Evolutionary conservation across 2,329 filamentous ascomycete species (phyloP), one percentile per base, ranked within the genome.

Genomic region (Dothideomycetes sp.): DNA sequence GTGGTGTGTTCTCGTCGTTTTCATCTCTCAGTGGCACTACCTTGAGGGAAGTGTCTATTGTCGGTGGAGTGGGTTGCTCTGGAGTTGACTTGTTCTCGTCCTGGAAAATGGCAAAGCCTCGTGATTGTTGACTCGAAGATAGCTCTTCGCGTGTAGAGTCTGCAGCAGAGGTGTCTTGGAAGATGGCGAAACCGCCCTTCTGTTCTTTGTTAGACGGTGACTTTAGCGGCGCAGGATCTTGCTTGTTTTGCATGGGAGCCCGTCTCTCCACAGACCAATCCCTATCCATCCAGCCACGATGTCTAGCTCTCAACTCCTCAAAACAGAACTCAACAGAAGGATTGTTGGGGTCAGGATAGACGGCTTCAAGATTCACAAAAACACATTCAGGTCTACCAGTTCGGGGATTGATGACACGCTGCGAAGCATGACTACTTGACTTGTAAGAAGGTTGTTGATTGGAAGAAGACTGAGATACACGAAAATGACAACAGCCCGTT

Each of bases 301-400:
- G 77, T 29, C 72, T 73, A 20, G 89, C 89, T 64, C 87, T 78
- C 16, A 98, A 65, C 63, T 98, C 91, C 58, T 98, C 91, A 56
- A 96, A 94, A 54, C 84, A 89, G 47, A 84, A 73, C 61, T 95
- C 89, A 22, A 78, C 78, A 41, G 58, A 56, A 1, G 78, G 72
- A 45, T 83, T 74, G 32, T 81, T 74, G 16, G 77, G 75, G 27
- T 81, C 80, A 7, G 87, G 88, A 55, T 96, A 96, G 23, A 96
- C 73, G 22, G 80, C 78, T 58, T 87, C 79, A 37, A 96, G 70
- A 54, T 94, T 80, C 57, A 94, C 87, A 64, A 84, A 89, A 20
- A 95, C 82, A 48, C 83, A 78, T 61, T 96, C 89, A 54, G 77
- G 76, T 64, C 82, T 85, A 44, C 88, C 87, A 40, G 76, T 93